These are phyloP conservation scores for Fusarium pilosicola DNA, from an alignment of 2,329 filamentous ascomycete genomes.

Conservation along the genomic window DNA sequence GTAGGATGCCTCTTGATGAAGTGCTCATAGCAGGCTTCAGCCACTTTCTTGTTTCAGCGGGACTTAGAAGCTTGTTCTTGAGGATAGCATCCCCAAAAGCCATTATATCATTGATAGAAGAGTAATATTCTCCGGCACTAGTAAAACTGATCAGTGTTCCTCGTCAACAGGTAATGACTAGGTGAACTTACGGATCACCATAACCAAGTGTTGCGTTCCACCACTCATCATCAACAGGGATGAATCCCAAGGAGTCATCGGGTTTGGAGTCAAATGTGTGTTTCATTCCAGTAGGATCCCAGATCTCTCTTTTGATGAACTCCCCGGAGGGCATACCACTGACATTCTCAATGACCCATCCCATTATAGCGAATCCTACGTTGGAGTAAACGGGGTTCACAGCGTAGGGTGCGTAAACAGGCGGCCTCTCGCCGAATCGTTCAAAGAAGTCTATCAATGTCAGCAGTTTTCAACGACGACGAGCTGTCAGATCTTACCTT, in stretches of 20 bases:
- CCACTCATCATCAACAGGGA: constrained; percentile 2
- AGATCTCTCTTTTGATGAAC: constrained; percentile 13
- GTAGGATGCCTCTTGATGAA: neutral
- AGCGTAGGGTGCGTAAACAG: neutral
- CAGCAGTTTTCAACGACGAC: neutral
- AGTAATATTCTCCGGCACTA: constrained; percentile 8
- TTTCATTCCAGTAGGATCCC: constrained; percentile 5
- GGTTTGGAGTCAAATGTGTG: neutral
- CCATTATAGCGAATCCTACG: neutral
- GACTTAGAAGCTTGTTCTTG: neutral
- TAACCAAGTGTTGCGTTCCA: constrained; percentile 23
- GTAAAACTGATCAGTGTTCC: neutral
- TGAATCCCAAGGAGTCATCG: constrained; percentile 7
- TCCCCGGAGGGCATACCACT: constrained; percentile 9
- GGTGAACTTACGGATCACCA: constrained; percentile 3
- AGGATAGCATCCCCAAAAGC: constrained; percentile 8
- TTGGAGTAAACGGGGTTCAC: constrained; percentile 14
- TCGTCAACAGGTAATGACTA: no score
- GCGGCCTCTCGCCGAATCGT: constrained; percentile 11
- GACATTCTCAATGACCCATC: constrained; percentile 10
- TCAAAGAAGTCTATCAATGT: neutral
- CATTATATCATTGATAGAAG: constrained; percentile 7
- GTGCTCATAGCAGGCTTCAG: constrained; percentile 6
- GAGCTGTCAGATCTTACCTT: neutral
- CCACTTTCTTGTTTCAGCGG: constrained; percentile 8